A percentile compares a stretch with the other conserved stretches of the same genome.
Evolutionary conservation across 768 basidiomycete genomes (phyloP).

Genomic region (Lactifluus subvellereus): DNA sequence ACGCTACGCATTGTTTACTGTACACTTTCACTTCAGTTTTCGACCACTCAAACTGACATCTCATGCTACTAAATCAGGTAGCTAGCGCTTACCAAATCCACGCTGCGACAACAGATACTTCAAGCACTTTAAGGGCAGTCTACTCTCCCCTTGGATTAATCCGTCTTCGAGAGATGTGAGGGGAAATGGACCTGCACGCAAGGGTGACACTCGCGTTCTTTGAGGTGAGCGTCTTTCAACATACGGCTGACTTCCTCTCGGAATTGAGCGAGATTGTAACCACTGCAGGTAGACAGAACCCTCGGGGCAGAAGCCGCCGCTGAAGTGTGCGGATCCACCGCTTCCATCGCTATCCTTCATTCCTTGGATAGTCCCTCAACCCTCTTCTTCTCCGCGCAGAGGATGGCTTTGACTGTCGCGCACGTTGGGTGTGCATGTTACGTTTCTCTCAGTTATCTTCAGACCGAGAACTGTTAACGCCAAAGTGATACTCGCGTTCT

Average conservation of each 20-base stretch:
- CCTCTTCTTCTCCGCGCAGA: slow-evolving; percentile 79
- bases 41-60: no score
- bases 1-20: no score
- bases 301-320: slow-evolving; percentile 67
- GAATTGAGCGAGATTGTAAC: background rate
- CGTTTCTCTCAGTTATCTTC: background rate
- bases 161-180: slow-evolving; percentile 23
- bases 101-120: slow-evolving; percentile 55
- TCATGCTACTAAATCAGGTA: no score
- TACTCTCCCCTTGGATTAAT: slow-evolving; percentile 59
- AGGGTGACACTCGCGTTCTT: slow-evolving; percentile 85
- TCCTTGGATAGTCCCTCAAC: slow-evolving; percentile 73
- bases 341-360: slow-evolving; percentile 87
- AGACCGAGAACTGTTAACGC: background rate
- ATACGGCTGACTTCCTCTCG: background rate
- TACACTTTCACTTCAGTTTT: no score
- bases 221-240: slow-evolving; percentile 46
- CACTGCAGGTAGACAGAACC: slow-evolving; percentile 61
- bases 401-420: slow-evolving; percentile 77
- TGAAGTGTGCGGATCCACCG: slow-evolving; percentile 80
- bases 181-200: slow-evolving; percentile 66
- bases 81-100: no score
- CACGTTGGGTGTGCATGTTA: slow-evolving; percentile 73
- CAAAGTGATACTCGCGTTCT: slow-evolving; percentile 84
- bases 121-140: slow-evolving; percentile 80